These are phyloP conservation scores for Lipomyces chichibuensis DNA, from an alignment of 805 yeast genomes.

Conservation along the genomic window DNA sequence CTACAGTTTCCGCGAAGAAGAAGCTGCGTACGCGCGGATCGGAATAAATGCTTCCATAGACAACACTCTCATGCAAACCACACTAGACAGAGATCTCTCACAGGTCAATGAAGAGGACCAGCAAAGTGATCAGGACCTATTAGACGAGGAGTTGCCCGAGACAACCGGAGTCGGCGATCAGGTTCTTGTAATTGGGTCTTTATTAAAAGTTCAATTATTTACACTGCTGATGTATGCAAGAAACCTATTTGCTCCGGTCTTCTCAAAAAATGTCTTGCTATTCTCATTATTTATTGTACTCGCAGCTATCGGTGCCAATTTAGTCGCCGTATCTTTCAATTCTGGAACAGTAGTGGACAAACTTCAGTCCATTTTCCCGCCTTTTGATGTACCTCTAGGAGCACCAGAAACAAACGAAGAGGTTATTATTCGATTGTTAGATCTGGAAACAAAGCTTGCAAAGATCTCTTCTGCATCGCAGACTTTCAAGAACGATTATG, in stretches of 20 bases:
- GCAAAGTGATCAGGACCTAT: background rate
- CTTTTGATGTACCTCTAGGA: slow-evolving; percentile 10
- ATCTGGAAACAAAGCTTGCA: slow-evolving; percentile 19
- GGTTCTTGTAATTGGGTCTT: background rate
- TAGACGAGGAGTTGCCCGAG: slow-evolving; percentile 5
- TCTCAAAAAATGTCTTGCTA: background rate
- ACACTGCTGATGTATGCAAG: background rate
- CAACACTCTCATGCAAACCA: background rate
- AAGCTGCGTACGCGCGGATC: slow-evolving; percentile 11
- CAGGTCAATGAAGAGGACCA: background rate
- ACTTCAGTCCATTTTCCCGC: background rate
- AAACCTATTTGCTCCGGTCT: background rate
- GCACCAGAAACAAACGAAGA: slow-evolving; percentile 22
- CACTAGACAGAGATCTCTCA: background rate
- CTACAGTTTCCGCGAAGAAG: slow-evolving; percentile 28
- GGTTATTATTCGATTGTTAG: slow-evolving; percentile 15
- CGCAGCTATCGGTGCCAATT: slow-evolving; percentile 1
- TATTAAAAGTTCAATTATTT: background rate
- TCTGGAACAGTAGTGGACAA: background rate
- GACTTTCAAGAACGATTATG: slow-evolving; percentile 13
- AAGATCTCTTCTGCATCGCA: slow-evolving; percentile 12
- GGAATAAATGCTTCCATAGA: slow-evolving; percentile 9
- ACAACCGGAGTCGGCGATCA: slow-evolving; percentile 2
- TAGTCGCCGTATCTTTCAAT: background rate
- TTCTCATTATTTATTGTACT: background rate